Conservation (phyloP, 2,329 filamentous ascomycete genomes). For the Clonostachys solani region DNA sequence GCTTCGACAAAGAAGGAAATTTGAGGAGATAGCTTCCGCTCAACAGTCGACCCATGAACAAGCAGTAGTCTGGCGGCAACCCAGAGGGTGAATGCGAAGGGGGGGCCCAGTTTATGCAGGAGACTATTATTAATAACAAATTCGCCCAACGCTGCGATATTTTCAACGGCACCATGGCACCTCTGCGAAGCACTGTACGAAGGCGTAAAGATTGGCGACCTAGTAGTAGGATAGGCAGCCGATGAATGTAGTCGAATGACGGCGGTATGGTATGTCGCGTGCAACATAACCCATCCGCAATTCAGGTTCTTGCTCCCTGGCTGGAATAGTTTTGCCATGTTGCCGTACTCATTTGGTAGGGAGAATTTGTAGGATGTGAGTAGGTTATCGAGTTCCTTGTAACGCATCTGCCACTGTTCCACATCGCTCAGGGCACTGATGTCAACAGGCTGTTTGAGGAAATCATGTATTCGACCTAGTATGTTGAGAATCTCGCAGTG, state of each 20-base stretch:
- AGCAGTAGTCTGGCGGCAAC: conserved; percentile 82
- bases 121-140: conserved; percentile 74
- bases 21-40: conserved; percentile 75
- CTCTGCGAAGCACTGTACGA: conserved; percentile 82
- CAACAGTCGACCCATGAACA: conserved; percentile 86
- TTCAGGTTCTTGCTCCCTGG: conserved; percentile 66
- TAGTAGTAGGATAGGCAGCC: conserved; percentile 84
- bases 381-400: conserved; percentile 77
- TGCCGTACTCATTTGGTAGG: conserved; percentile 78
- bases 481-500: conserved; percentile 89
- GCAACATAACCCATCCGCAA: conserved; percentile 86
- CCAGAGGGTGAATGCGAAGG: conserved; percentile 91
- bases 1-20: conserved; percentile 81
- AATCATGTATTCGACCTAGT: conserved; percentile 81
- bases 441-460: conserved; percentile 84
- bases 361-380: conserved; percentile 81
- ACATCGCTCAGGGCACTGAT: conserved; percentile 82
- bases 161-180: conserved; percentile 78
- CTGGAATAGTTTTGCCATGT: conserved; percentile 75
- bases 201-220: conserved; percentile 84
- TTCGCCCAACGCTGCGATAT: conserved; percentile 72
- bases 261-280: conserved; percentile 84
- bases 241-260: conserved; percentile 89
- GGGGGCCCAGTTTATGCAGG: conserved; percentile 77
- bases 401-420: conserved; percentile 83